phyloP scores from a whole-genome alignment of 139 green algal species.

The Trebouxia sp. region DNA sequence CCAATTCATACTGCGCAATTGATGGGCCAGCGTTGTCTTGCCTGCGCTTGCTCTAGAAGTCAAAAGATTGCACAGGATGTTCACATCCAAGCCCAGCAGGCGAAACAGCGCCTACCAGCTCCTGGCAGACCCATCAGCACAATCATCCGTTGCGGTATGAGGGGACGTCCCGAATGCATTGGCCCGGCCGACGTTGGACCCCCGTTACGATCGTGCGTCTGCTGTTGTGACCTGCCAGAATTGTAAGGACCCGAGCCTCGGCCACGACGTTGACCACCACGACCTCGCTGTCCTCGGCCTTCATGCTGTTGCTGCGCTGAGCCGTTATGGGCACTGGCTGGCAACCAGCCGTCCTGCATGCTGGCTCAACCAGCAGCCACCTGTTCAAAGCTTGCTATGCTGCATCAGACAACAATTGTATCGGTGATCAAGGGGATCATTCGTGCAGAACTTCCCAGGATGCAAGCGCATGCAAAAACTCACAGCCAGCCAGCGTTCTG shows the following conservation, averaged over 20 bases:
- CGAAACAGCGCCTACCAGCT: not conserved
- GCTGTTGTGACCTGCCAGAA: too few species aligned
- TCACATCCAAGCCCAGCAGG: not conserved
- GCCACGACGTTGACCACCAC: not conserved
- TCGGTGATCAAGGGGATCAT: too few species aligned
- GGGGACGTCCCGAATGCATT: not conserved
- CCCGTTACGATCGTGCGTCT: not conserved
- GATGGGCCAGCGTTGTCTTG: conserved; percentile 25
- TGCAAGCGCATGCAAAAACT: too few species aligned
- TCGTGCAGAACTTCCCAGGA: too few species aligned
- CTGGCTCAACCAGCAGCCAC: too few species aligned
- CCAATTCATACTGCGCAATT: conserved; percentile 9
- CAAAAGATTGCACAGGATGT: not conserved
- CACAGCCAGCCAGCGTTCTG: too few species aligned
- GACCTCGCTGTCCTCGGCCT: not conserved
- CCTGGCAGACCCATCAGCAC: conserved; percentile 14
- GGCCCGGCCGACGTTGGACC: too few species aligned
- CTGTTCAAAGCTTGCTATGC: too few species aligned
- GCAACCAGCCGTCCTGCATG: not conserved
- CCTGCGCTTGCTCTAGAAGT: not conserved
- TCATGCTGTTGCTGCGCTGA: not conserved
- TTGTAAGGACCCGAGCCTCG: too few species aligned
- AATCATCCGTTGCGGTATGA: conserved; percentile 22
- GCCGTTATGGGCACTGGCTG: not conserved
- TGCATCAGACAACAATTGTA: too few species aligned